These are phyloP conservation scores for Talaromyces proteolyticus DNA, from an alignment of 495 filamentous ascomycete species.

Conservation along the genomic window DNA sequence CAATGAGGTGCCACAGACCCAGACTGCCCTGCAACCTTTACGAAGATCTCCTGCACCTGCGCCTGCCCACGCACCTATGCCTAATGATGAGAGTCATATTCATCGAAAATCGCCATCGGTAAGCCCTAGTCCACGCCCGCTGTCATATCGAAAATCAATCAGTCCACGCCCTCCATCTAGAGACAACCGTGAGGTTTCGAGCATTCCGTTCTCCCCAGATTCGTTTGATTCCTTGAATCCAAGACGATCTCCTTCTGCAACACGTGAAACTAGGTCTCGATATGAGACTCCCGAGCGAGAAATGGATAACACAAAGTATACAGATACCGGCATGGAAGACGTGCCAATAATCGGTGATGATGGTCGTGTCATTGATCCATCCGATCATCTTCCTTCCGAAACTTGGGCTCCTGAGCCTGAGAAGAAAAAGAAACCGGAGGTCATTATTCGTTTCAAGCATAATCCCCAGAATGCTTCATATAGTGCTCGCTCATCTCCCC, in stretches of 20 bases:
- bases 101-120: constrained; percentile 27
- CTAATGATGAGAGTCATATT: constrained; percentile 15
- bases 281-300: constrained; percentile 39
- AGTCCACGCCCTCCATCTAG: constrained; percentile 62
- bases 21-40: constrained; percentile 28
- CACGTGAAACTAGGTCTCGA: constrained; percentile 24
- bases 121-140: constrained; percentile 56
- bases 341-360: constrained; percentile 70
- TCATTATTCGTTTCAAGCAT: constrained; percentile 46
- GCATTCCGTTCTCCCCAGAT: constrained; percentile 83
- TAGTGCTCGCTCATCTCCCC: constrained; percentile 2
- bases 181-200: constrained; percentile 48
- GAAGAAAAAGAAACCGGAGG: constrained; percentile 57
- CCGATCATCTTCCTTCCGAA: constrained; percentile 84
- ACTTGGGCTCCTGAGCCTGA: constrained; percentile 95
- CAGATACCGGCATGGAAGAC: constrained; percentile 26
- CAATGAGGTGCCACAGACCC: constrained; percentile 8
- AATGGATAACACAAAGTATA: constrained; percentile 28
- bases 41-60: constrained; percentile 27
- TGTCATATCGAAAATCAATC: constrained; percentile 66
- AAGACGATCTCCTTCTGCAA: constrained; percentile 21
- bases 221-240: constrained; percentile 53
- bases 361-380: constrained; percentile 85
- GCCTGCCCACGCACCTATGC: too few species aligned
- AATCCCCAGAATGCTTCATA: constrained; percentile 37